Evolutionary conservation across 768 basidiomycete genomes (phyloP), one percentile per base, ranked within the genome.

Genomic region (Tylopilus intermedius): DNA sequence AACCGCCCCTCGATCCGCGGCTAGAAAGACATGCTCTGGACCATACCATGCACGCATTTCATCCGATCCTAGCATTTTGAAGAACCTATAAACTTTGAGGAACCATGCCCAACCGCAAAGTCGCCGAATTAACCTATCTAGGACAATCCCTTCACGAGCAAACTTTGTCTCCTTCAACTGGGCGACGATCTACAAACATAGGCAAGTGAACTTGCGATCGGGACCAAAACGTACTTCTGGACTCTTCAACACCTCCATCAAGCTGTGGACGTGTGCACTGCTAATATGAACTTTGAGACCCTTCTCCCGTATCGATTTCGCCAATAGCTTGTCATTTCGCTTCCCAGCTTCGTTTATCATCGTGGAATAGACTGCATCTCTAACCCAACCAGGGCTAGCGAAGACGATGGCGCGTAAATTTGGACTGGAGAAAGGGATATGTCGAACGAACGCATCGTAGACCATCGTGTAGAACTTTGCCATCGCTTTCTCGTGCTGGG

Each of bases 31-130:
- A 69, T 99, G 96, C 45, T 90, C 86, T 11, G 94, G 91, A 2
- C 95, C 96, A 68, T 99, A 99, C 96, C 96, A 99, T 5, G 96
- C 96, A 50, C 96, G 80, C 75, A 94, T 84, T 67, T 97, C 94
- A 61, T 99, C 94, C 1, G 79, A 79, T 0, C 88, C 92, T 27
- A 98, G 80, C 93, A 94, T 98, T 70, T 97, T 99, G 74, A 94
- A 94, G 74, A 99, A 99, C 59, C 94, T 97, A 58, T 2, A 30
- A 29, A 1, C 5, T 13, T 44, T 51, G 27, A 50, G 41, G 29
- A 32, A 60, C 32, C 24, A 18, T 1, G 13, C 4, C 5, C 10
- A 47, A 49, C 30, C 15, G 8, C 42, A 32, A 22, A 48, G 29
- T n/a, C 15, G 4, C 22, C 7, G 32, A 18, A 24, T 51, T 65